Evolutionary conservation across 1,284 basidiomycete species (phyloP), one percentile per base, ranked within the genome.

Genomic region (Pseudozyma sp.): DNA sequence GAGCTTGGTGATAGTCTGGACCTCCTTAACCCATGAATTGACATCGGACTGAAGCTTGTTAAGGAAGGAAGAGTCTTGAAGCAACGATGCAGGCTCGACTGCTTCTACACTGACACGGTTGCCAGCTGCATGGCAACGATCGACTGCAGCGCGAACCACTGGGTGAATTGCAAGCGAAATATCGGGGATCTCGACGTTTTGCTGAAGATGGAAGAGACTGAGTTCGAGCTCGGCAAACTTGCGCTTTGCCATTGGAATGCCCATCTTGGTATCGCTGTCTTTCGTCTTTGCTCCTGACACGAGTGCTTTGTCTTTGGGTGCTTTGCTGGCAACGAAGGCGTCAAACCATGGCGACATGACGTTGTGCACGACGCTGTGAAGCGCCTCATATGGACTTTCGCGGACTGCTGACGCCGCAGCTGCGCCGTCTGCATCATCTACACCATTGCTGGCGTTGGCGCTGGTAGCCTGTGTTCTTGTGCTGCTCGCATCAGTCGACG

Each of bases 281-380:
- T 78, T 79, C 34, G 65, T 63, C 64, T 84, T 81, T 49, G 65
- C 60, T 12, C 56, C 60, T 2, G 63, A 59, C 0, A 66, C 53
- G 14, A 69, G 52, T n/a, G 52, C 53, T 38, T 77, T 80, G 51
- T 77, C 75, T 31, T 76, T 74, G 42, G 66, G 59, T 3, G 69
- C 68, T 60, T 86, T 86, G 52, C 88, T 87, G 54, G 85, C 87
- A 35, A 97, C 94, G 80, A 97, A 98, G 13, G 95, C 95, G 85
- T 98, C 95, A 81, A 99, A 98, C 92, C 94, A 98, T 0, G 96
- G 95, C 72, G 97, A 95, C 52, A 98, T 94, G 81, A 94, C 96
- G 73, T 91, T 92, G 82, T 96, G 97, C 12, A 99, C 94, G 31
- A 99, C 90, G n/a, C 93, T 93, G 85, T 98, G 95, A 18, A 99